A percentile compares a stretch with the other conserved stretches of the same genome.
These are phyloP conservation scores for Botrytis tulipae DNA, from an alignment of 2,329 filamentous ascomycete species.

Conservation along the genomic window DNA sequence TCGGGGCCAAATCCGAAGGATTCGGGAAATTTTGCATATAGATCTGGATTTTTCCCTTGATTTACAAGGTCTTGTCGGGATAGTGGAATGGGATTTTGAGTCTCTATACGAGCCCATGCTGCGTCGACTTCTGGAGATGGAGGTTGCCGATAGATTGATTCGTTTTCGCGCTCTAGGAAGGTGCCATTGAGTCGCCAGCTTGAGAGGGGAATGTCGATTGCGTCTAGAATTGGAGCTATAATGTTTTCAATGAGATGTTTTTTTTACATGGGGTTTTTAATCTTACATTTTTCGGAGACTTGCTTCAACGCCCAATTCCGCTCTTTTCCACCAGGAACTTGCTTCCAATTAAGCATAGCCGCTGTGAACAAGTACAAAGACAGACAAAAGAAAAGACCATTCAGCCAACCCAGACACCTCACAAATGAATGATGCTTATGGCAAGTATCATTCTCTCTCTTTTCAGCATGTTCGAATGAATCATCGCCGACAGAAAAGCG, in stretches of 20 bases:
- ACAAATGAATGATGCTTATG: neutral
- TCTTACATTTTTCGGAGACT: neutral
- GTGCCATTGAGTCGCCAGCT: neutral
- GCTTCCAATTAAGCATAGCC: neutral
- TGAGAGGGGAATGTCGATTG: neutral
- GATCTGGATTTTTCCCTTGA: neutral
- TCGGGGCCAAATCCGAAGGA: neutral
- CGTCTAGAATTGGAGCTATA: neutral
- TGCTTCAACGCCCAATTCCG: neutral
- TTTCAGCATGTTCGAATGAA: neutral
- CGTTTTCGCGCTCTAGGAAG: neutral
- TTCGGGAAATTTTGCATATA: neutral
- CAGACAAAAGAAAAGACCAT: constrained; percentile 1
- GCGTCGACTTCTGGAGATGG: neutral
- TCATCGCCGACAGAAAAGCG: neutral
- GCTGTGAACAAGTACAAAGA: neutral
- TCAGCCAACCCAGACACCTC: neutral
- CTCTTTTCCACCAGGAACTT: neutral
- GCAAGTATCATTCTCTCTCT: neutral
- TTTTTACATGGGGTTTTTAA: neutral
- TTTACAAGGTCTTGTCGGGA: neutral
- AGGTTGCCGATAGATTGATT: neutral
- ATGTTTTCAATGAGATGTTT: neutral
- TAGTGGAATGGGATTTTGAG: neutral
- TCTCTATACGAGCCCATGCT: neutral